These are phyloP conservation scores for Populus pruinosa DNA, from an alignment of 345 rosid species.

Conservation along the genomic window DNA sequence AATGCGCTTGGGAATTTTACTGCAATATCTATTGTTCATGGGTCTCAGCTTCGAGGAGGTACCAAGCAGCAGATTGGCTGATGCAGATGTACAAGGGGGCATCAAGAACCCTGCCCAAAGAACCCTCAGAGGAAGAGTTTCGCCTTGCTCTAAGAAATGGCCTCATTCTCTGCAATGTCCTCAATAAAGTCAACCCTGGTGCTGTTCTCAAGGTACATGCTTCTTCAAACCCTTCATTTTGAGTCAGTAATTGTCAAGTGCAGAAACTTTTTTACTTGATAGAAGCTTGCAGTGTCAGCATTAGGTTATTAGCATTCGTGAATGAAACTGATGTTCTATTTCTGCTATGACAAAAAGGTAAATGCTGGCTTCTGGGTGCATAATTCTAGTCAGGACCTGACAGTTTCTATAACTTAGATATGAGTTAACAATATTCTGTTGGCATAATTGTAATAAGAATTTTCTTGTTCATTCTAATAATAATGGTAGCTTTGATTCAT, in stretches of 20 bases:
- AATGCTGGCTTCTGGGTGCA: background rate
- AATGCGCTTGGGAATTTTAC: background rate
- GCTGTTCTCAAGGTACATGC: constrained; percentile 74
- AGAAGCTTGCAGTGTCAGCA: background rate
- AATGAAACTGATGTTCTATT: background rate
- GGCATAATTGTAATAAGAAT: background rate
- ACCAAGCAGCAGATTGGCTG: constrained; percentile 90
- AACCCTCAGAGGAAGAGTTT: constrained; percentile 81
- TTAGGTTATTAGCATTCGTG: background rate
- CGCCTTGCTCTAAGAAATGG: constrained; percentile 76
- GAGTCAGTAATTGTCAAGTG: background rate
- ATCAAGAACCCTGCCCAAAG: constrained; percentile 48
- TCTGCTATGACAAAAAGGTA: background rate
- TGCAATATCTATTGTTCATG: background rate
- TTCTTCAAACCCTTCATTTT: background rate
- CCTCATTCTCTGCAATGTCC: constrained; percentile 90
- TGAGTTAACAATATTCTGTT: background rate
- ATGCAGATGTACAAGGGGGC: constrained; percentile 78
- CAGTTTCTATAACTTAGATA: background rate
- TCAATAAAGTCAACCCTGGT: constrained; percentile 94
- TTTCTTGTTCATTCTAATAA: background rate
- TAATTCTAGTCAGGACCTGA: background rate
- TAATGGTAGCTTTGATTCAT: background rate
- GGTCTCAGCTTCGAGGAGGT: constrained; percentile 69
- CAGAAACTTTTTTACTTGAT: background rate